phyloP scores from a whole-genome alignment of 2,329 filamentous ascomycete species.

The Apiospora phragmitis region DNA sequence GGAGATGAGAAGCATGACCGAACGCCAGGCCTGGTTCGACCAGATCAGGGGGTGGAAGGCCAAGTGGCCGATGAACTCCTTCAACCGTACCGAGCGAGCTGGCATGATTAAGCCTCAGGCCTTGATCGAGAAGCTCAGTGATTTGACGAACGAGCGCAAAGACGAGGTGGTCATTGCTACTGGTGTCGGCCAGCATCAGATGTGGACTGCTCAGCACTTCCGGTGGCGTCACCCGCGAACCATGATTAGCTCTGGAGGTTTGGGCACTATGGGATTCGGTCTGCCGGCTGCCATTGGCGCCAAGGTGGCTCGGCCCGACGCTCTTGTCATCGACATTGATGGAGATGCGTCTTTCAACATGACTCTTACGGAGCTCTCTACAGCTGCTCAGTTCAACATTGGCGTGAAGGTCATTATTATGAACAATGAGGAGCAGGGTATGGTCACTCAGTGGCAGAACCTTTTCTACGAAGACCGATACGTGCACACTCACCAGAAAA shows the following conservation, averaged over 20 bases:
- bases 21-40: slow-evolving; percentile 82
- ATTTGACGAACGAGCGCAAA: slow-evolving; percentile 78
- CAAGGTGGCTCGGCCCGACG: slow-evolving; percentile 79
- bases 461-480: slow-evolving; percentile 96
- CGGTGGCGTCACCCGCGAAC: slow-evolving; percentile 88
- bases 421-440: slow-evolving; percentile 97
- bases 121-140: slow-evolving; percentile 85
- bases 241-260: slow-evolving; percentile 95
- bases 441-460: slow-evolving; percentile 99
- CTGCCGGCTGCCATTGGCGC: slow-evolving; percentile 93
- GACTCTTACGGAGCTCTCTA: slow-evolving; percentile 94
- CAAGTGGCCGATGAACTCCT: slow-evolving; percentile 82
- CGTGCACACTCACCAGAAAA: slow-evolving; percentile 88
- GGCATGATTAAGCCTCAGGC: slow-evolving; percentile 93
- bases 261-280: slow-evolving; percentile 95
- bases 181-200: slow-evolving; percentile 96
- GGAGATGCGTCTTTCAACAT: slow-evolving; percentile 99
- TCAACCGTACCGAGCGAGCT: slow-evolving; percentile 73
- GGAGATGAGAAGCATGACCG: slow-evolving; percentile 57
- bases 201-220: slow-evolving; percentile 98
- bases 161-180: slow-evolving; percentile 85
- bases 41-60: slow-evolving; percentile 91
- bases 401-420: slow-evolving; percentile 92
- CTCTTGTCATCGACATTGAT: slow-evolving; percentile 92
- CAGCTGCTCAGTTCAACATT: slow-evolving; percentile 93